phyloP scores from a whole-genome alignment of 1,139 yeast species.

The Diutina mesorugosa region DNA sequence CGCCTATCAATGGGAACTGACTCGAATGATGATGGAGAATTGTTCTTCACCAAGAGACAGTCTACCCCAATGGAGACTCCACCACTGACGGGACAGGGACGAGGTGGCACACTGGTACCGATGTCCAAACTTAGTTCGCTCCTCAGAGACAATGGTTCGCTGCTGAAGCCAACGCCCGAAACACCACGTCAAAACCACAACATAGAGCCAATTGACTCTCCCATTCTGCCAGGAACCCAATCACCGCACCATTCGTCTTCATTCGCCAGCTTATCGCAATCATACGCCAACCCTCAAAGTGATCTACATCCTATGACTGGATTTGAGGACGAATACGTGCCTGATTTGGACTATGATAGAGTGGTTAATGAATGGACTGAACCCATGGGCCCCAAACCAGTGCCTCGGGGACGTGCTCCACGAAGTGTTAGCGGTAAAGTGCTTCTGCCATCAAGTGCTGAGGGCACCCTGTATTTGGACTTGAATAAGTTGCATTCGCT shows the following conservation, averaged over 20 bases:
- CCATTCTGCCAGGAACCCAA: background rate
- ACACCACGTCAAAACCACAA: background rate
- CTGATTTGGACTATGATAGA: constrained; percentile 44
- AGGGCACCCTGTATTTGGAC: constrained; percentile 21
- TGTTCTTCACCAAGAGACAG: background rate
- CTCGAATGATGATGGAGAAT: background rate
- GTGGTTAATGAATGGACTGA: constrained; percentile 27
- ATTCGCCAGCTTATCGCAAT: background rate
- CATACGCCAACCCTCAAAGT: background rate
- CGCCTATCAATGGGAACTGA: background rate
- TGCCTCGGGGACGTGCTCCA: constrained; percentile 2
- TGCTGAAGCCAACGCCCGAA: background rate
- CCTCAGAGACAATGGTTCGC: background rate
- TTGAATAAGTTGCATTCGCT: constrained; percentile 32
- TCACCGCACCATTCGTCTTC: background rate
- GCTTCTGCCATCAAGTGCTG: background rate
- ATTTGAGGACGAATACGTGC: constrained; percentile 52
- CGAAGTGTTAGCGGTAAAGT: background rate
- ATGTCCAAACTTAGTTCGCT: background rate
- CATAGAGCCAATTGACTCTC: background rate
- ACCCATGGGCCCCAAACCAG: constrained; percentile 4
- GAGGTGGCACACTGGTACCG: background rate
- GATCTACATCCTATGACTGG: background rate
- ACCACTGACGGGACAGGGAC: background rate
- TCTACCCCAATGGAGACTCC: background rate